Percentiles rank a stretch among this genome's conserved stretches.
phyloP scores from a whole-genome alignment of 495 filamentous ascomycete species.

The Aspergillus steynii region DNA sequence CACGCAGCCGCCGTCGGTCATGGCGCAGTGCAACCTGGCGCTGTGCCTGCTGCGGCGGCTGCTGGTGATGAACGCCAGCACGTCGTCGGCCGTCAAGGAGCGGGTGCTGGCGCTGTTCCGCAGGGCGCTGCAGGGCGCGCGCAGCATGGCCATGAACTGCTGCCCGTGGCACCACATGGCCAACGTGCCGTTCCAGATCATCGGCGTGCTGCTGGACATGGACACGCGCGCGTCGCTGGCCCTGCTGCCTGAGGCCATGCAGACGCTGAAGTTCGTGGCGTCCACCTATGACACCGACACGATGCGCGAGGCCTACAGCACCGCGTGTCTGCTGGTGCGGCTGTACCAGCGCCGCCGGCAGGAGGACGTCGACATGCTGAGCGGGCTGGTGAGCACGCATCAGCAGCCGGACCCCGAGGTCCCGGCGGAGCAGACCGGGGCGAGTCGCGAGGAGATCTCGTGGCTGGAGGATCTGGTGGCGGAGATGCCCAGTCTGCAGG shows the following conservation, averaged over 20 bases:
- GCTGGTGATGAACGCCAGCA: constrained; percentile 37
- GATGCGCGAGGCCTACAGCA: constrained; percentile 49
- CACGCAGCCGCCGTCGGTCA: constrained; percentile 36
- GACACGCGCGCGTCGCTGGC: constrained; percentile 44
- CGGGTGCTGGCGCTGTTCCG: constrained; percentile 27
- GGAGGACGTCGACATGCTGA: constrained; percentile 19
- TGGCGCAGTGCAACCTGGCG: constrained; percentile 49
- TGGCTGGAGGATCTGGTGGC: constrained; percentile 41
- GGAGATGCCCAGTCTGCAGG: constrained; percentile 38
- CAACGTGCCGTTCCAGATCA: constrained; percentile 53
- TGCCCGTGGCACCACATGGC: constrained; percentile 55
- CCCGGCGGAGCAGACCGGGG: constrained; percentile 12
- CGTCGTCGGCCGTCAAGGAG: constrained; percentile 26
- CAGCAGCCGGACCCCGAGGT: constrained; percentile 4
- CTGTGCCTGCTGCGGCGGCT: constrained; percentile 50
- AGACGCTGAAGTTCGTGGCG: constrained; percentile 42
- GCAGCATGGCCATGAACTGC: constrained; percentile 29
- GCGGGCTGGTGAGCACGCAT: neutral
- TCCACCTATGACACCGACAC: constrained; percentile 42
- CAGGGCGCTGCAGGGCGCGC: constrained; percentile 32
- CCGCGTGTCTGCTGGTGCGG: constrained; percentile 41
- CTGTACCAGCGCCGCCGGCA: constrained; percentile 38
- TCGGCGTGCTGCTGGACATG: constrained; percentile 51
- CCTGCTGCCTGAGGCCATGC: constrained; percentile 47
- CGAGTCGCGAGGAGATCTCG: constrained; percentile 29